Conservation (phyloP, 345 rosid species). For the Conringia planisiliqua region DNA sequence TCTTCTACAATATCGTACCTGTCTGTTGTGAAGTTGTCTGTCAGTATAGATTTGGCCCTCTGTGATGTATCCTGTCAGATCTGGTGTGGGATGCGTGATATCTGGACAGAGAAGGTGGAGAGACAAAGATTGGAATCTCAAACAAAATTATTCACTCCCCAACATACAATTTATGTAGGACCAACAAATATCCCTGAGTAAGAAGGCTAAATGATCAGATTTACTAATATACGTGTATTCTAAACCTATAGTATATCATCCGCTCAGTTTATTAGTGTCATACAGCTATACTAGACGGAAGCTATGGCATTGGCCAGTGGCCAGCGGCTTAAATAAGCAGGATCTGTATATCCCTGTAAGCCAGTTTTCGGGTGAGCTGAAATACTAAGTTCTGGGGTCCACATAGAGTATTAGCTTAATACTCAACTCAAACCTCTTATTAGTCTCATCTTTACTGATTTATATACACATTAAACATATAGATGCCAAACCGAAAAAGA, state of each 20-base stretch:
- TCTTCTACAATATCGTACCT: conserved; percentile 21
- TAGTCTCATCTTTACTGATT: no score
- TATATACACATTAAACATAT: no score
- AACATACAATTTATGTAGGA: background rate
- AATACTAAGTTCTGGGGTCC: no score
- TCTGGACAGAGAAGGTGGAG: conserved; percentile 42
- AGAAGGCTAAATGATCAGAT: background rate
- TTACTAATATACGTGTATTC: background rate
- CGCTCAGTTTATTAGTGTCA: background rate
- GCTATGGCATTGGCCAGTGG: background rate
- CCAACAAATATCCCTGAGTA: background rate
- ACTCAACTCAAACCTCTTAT: no score
- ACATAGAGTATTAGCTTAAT: no score
- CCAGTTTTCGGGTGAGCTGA: background rate
- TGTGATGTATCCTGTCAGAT: conserved; percentile 88
- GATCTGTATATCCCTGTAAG: background rate
- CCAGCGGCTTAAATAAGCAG: background rate
- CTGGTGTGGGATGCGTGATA: conserved; percentile 90
- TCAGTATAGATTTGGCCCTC: conserved; percentile 88
- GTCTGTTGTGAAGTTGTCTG: conserved; percentile 79
- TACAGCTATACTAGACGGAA: conserved; percentile 2
- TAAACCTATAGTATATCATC: background rate
- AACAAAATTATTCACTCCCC: background rate
- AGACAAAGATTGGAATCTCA: background rate
- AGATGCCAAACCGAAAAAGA: no score